A percentile compares a stretch with the other conserved stretches of the same genome.
Evolutionary conservation across 805 yeast species (phyloP).

Genomic region (Schwanniomyces sp.): DNA sequence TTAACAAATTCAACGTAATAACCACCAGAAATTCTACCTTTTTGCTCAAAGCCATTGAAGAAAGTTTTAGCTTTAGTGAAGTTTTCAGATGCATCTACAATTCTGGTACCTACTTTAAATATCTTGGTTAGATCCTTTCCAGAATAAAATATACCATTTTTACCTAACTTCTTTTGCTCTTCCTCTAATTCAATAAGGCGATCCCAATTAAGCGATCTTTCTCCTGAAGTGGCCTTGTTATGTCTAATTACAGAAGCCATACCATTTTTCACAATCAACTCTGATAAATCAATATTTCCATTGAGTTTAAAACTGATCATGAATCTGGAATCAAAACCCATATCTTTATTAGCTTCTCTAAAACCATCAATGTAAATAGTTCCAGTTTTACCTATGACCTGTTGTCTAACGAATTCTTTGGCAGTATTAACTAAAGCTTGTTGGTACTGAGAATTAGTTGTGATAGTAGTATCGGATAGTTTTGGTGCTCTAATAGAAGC

Average conservation of each 20-base stretch:
- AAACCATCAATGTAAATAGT: slow-evolving; percentile 60
- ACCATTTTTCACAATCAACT: slow-evolving; percentile 61
- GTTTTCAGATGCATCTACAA: slow-evolving; percentile 80
- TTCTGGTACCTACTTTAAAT: slow-evolving; percentile 56
- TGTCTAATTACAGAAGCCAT: slow-evolving; percentile 78
- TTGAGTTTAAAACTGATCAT: slow-evolving; percentile 56
- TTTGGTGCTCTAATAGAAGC: slow-evolving; percentile 79
- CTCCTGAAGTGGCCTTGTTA: slow-evolving; percentile 65
- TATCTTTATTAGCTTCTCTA: slow-evolving; percentile 54
- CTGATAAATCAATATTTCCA: slow-evolving; percentile 60
- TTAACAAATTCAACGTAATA: slow-evolving; percentile 68
- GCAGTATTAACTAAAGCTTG: slow-evolving; percentile 63
- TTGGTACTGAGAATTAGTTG: slow-evolving; percentile 29
- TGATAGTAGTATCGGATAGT: slow-evolving; percentile 52
- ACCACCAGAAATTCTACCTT: slow-evolving; percentile 58
- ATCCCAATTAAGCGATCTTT: slow-evolving; percentile 78
- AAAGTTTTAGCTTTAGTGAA: slow-evolving; percentile 71
- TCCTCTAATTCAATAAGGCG: slow-evolving; percentile 67
- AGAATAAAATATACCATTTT: slow-evolving; percentile 62
- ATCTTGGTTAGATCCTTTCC: slow-evolving; percentile 40
- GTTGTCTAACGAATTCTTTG: slow-evolving; percentile 71
- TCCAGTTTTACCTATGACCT: slow-evolving; percentile 71
- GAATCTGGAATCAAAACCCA: slow-evolving; percentile 64
- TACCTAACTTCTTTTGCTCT: slow-evolving; percentile 49
- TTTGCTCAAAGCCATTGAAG: slow-evolving; percentile 65